Evolutionary conservation across 1,284 basidiomycete species (phyloP), one percentile per base, ranked within the genome.

Genomic region (Ganoderma lingzhi): DNA sequence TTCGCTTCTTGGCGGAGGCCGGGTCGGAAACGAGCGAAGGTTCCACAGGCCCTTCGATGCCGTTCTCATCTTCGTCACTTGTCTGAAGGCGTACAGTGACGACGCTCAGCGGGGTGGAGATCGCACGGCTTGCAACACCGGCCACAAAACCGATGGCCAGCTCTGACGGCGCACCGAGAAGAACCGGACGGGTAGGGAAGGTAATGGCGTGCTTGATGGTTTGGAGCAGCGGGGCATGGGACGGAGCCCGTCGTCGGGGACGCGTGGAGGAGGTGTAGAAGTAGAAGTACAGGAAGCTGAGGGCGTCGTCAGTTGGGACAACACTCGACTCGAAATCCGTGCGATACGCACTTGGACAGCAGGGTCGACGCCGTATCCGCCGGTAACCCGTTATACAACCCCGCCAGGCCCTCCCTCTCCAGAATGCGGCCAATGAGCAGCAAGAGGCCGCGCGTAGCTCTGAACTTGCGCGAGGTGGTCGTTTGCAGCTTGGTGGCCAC

Each of bases 301-400:
- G 8, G 15, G 8, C 5, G 17, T 12, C 48, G 23, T 28, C 48
- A 28, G 23, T 56, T 0, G 10, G 39, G 15, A 42, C 28, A 42
- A 45, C 41, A 30, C n/a, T 37, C n/a, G 3, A 37, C 2, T n/a
- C 39, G 28, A 32, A 28, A 23, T 39, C 59, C 32, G 32, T 28
- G 32, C 35, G 45, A 30, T n/a, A 68, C 84, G 67, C 68, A 88
- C 87, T 84, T 88, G 9, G 87, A 88, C 3, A 88, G 66, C 1
- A 88, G 63, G 0, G 86, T 88, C 14, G 87, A 86, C 39, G 81
- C 82, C 2, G 86, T 85, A 76, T 90, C 88, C 0, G 86, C 80
- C 30, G 74, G 77, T 1, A 88, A 73, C 2, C 87, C 87, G 71
- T 85, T 84, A 70, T 87, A 89, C 5, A 88, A 74, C 0, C 84